Percentiles rank a stretch among this genome's conserved stretches.
phyloP scores from a whole-genome alignment of 768 basidiomycete species.

The Leccinum aurantiacum region DNA sequence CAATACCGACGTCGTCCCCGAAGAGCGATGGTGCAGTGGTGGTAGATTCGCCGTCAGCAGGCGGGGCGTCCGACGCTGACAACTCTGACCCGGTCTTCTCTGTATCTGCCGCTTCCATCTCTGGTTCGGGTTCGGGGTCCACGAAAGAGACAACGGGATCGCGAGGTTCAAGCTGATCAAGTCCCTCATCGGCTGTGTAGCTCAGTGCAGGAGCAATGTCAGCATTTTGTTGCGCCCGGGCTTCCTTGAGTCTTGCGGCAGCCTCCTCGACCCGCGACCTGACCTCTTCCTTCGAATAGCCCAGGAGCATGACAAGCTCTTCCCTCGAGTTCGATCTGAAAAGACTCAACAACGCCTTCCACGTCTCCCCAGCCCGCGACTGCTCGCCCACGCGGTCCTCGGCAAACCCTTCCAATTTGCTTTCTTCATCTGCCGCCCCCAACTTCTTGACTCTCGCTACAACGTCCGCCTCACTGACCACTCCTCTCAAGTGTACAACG shows the following conservation, averaged over 20 bases:
- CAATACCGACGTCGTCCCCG: slow-evolving; percentile 68
- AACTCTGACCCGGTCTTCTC: slow-evolving; percentile 61
- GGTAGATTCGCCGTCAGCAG: slow-evolving; percentile 71
- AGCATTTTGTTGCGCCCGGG: slow-evolving; percentile 26
- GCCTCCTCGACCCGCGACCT: slow-evolving; percentile 78
- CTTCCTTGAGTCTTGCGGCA: slow-evolving; percentile 66
- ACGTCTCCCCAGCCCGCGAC: slow-evolving; percentile 52
- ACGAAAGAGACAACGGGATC: slow-evolving; percentile 84
- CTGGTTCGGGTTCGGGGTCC: slow-evolving; percentile 51
- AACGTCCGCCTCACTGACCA: slow-evolving; percentile 74
- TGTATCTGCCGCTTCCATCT: slow-evolving; percentile 27
- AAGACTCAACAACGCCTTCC: slow-evolving; percentile 86
- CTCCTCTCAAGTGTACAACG: slow-evolving; percentile 73
- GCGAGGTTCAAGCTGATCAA: slow-evolving; percentile 48
- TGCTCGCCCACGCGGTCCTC: slow-evolving; percentile 43
- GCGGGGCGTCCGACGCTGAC: slow-evolving; percentile 66
- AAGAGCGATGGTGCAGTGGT: slow-evolving; percentile 89
- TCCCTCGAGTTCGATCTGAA: slow-evolving; percentile 89
- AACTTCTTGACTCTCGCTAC: slow-evolving; percentile 73
- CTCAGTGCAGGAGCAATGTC: slow-evolving; percentile 32
- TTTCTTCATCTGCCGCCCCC: slow-evolving; percentile 57
- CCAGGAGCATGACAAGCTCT: slow-evolving; percentile 85
- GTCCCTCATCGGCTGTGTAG: slow-evolving; percentile 39
- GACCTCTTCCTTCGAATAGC: slow-evolving; percentile 89
- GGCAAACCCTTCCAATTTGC: slow-evolving; percentile 66